Percentiles rank a stretch among this genome's conserved stretches.
These are phyloP conservation scores for Sphaerulina musiva DNA, from an alignment of 2,329 filamentous ascomycete species.

Conservation along the genomic window DNA sequence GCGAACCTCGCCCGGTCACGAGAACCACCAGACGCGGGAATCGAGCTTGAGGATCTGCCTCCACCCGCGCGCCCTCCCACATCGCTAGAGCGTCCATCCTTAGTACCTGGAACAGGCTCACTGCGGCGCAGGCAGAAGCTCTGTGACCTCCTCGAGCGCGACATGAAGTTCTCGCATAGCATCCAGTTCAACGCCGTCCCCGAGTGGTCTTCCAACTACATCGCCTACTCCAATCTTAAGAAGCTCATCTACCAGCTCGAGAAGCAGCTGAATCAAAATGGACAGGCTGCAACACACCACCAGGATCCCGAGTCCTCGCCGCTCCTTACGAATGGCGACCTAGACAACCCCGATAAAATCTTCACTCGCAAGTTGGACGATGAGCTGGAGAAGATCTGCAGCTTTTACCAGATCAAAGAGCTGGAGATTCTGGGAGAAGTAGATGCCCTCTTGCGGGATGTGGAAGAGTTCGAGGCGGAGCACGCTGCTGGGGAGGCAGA, in stretches of 20 bases:
- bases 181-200: constrained; percentile 99
- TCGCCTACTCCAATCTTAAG: constrained; percentile 97
- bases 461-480: constrained; percentile 60
- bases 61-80: constrained; percentile 17
- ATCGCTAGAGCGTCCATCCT: background rate
- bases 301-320: constrained; percentile 79
- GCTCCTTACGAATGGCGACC: constrained; percentile 55
- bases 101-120: background rate
- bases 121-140: constrained; percentile 50
- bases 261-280: constrained; percentile 63
- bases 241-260: constrained; percentile 97
- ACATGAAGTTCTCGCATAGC: constrained; percentile 99
- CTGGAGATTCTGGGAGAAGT: constrained; percentile 78
- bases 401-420: constrained; percentile 87
- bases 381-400: constrained; percentile 88
- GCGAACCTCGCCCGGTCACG: background rate
- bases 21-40: background rate
- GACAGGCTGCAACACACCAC: constrained; percentile 13
- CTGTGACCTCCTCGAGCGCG: constrained; percentile 65
- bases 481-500: constrained; percentile 29
- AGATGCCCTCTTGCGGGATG: constrained; percentile 67
- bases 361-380: constrained; percentile 77
- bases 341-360: constrained; percentile 66
- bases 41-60: constrained; percentile 28
- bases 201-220: constrained; percentile 98